phyloP scores from a whole-genome alignment of 352 stramenopile genomes.

The Globisporangium canariense region DNA sequence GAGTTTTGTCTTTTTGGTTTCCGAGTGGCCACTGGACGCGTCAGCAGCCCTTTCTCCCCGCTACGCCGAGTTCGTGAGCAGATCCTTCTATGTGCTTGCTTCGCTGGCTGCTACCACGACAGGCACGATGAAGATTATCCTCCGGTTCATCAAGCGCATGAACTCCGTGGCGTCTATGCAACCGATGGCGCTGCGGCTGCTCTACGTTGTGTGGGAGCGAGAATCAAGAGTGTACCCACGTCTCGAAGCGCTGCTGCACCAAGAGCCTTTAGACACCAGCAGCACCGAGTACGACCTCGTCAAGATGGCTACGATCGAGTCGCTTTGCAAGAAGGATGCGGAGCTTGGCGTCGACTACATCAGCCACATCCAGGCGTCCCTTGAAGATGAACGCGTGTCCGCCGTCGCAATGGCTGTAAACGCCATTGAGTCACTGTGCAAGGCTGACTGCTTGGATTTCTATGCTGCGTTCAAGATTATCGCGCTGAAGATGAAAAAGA shows the following conservation, averaged over 20 bases:
- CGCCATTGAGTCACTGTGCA: slow-evolving; percentile 53
- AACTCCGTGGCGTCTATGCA: slow-evolving; percentile 27
- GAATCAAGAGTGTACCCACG: slow-evolving; percentile 68
- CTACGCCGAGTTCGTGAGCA: slow-evolving; percentile 33
- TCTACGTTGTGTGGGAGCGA: slow-evolving; percentile 58
- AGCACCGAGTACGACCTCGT: slow-evolving; percentile 39
- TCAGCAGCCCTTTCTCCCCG: neutral
- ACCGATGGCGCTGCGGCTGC: slow-evolving; percentile 46
- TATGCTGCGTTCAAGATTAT: slow-evolving; percentile 78
- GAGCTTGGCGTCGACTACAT: slow-evolving; percentile 74
- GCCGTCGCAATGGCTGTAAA: slow-evolving; percentile 65
- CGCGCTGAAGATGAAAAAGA: slow-evolving; percentile 60
- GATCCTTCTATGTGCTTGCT: slow-evolving; percentile 46
- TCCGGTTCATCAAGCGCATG: slow-evolving; percentile 69
- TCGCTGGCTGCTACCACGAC: slow-evolving; percentile 45
- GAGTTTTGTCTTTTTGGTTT: slow-evolving; percentile 56
- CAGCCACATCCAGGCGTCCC: slow-evolving; percentile 43
- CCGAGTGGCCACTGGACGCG: slow-evolving; percentile 20
- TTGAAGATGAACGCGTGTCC: slow-evolving; percentile 49
- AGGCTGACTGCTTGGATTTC: slow-evolving; percentile 68
- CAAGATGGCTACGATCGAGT: slow-evolving; percentile 58
- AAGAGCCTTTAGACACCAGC: slow-evolving; percentile 25
- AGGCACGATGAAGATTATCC: slow-evolving; percentile 73
- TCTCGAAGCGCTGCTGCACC: slow-evolving; percentile 46
- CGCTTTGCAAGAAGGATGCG: slow-evolving; percentile 55